Conservation (phyloP, 257 asterid genomes). For the Jasminum sambac region DNA sequence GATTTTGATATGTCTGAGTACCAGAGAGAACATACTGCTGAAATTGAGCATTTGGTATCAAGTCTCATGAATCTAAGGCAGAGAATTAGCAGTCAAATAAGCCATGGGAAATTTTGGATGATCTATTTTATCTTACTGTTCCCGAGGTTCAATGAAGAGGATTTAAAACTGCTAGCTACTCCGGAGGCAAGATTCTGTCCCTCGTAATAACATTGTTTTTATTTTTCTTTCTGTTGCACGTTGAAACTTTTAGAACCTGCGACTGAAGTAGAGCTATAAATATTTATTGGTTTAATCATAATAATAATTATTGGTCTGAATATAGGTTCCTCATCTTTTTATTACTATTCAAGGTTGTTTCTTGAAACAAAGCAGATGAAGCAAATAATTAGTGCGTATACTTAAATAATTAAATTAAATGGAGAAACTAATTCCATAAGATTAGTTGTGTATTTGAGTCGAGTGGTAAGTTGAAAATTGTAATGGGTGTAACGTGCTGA, state of each 20-base stretch:
- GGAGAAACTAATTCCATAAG: too few species aligned
- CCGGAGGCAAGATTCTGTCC: conserved; percentile 60
- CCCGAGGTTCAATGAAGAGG: conserved; percentile 67
- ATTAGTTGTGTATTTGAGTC: too few species aligned
- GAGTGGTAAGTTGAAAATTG: too few species aligned
- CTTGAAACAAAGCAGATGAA: not conserved
- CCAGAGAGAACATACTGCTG: conserved; percentile 69
- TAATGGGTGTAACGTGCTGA: not conserved
- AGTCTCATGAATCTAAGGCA: conserved; percentile 56
- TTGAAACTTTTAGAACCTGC: conserved; percentile 16
- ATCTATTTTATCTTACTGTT: conserved; percentile 67
- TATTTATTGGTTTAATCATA: not conserved
- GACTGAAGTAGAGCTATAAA: not conserved
- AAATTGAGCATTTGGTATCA: conserved; percentile 64
- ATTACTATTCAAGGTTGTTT: not conserved
- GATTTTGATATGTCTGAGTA: conserved; percentile 58
- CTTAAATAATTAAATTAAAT: not conserved
- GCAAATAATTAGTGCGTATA: too few species aligned
- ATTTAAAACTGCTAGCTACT: conserved; percentile 56
- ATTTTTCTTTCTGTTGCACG: not conserved
- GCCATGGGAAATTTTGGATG: conserved; percentile 67
- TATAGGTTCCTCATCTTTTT: conserved; percentile 1
- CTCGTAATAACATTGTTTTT: not conserved
- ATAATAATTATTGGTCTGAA: not conserved
- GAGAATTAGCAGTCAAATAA: conserved; percentile 49